Conservation (phyloP, 805 yeast genomes). For the Zygotorulaspora chibaensis region DNA sequence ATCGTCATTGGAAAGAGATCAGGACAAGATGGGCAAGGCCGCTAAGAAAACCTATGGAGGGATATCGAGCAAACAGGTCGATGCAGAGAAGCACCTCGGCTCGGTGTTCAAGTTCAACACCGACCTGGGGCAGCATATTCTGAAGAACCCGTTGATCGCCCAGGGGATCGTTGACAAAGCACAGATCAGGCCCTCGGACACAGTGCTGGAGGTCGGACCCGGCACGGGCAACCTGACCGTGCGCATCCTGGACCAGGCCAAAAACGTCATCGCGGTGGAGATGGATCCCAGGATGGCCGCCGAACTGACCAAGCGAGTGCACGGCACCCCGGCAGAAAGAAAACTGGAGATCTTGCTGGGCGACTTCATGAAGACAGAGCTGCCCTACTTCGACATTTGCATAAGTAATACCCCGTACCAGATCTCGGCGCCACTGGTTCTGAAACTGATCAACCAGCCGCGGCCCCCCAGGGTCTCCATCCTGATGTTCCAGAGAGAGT, state of each 20-base stretch:
- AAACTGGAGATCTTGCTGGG: slow-evolving; percentile 89
- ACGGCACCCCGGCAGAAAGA: slow-evolving; percentile 91
- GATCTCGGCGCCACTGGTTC: slow-evolving; percentile 93
- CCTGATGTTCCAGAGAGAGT: slow-evolving; percentile 96
- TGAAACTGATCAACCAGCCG: slow-evolving; percentile 85
- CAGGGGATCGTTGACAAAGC: slow-evolving; percentile 99
- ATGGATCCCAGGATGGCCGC: slow-evolving; percentile 99
- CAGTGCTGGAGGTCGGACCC: slow-evolving; percentile 95
- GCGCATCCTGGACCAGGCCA: slow-evolving; percentile 84
- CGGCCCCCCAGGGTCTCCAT: slow-evolving; percentile 92
- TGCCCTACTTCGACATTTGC: slow-evolving; percentile 93
- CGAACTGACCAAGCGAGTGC: slow-evolving; percentile 93
- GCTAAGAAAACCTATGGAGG: slow-evolving; percentile 58
- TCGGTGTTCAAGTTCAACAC: slow-evolving; percentile 96
- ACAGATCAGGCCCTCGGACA: slow-evolving; percentile 83
- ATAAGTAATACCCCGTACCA: slow-evolving; percentile 97
- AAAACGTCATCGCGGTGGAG: slow-evolving; percentile 93
- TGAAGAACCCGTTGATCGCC: slow-evolving; percentile 93
- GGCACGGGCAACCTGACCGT: slow-evolving; percentile 98
- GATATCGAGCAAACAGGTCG: slow-evolving; percentile 53
- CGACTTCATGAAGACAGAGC: slow-evolving; percentile 91
- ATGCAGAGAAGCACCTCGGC: slow-evolving; percentile 60
- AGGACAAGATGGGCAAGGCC: slow-evolving; percentile 51
- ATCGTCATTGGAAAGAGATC: background rate
- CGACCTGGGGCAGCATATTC: slow-evolving; percentile 92